Percentiles rank a stretch among this genome's conserved stretches.
Conservation (phyloP, 164 flowering plant genomes). For the Stephania yunnanensis region DNA sequence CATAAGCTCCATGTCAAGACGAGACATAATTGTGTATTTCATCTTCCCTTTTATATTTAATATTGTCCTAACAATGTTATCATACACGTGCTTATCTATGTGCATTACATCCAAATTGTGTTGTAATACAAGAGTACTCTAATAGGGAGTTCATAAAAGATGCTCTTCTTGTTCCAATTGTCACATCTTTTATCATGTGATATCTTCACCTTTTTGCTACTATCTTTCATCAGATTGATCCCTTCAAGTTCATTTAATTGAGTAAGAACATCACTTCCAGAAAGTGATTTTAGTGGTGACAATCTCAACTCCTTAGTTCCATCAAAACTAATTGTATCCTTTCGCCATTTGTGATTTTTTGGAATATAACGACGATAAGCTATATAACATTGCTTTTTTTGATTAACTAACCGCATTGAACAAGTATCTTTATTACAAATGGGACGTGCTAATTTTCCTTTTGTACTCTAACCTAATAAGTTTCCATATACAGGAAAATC, state of each 20-base stretch:
- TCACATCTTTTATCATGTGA: too few relatives aligned
- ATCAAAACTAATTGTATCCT: too few relatives aligned
- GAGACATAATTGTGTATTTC: neutral
- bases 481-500: too few relatives aligned
- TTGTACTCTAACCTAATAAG: too few relatives aligned
- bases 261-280: too few relatives aligned
- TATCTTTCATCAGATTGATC: neutral
- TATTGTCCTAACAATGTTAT: neutral
- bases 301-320: neutral
- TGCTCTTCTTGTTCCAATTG: neutral
- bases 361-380: conserved; percentile 3
- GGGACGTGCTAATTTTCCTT: too few relatives aligned
- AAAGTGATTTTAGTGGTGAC: neutral
- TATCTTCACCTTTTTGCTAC: neutral
- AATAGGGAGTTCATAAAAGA: too few relatives aligned
- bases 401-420: too few relatives aligned
- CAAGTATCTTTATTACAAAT: too few relatives aligned
- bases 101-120: neutral
- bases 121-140: neutral
- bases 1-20: too few relatives aligned
- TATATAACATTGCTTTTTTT: too few relatives aligned
- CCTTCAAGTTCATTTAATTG: neutral
- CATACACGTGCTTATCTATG: neutral
- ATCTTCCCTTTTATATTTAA: neutral
- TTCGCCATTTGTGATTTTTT: neutral